Evolutionary conservation across 306 rosid species (phyloP).

Genomic region (Lathyrus sativus): DNA sequence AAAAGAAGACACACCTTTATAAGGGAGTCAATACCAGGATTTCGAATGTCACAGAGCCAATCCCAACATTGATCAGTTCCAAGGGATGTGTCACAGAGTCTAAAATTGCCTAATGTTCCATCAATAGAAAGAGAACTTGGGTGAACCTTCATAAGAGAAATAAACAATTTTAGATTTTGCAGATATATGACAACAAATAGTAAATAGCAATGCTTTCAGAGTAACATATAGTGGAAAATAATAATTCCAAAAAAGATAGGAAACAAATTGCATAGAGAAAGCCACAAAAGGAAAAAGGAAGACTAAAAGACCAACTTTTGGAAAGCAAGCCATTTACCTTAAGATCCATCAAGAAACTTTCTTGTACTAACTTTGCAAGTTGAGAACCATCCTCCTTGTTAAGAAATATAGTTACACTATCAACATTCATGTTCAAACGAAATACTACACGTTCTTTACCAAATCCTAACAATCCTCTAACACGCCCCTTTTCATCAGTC

Average conservation of each 20-base stretch:
- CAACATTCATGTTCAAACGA: constrained; percentile 83
- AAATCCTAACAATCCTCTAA: constrained; percentile 84
- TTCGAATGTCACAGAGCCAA: constrained; percentile 96
- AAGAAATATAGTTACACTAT: constrained; percentile 83
- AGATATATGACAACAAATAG: constrained; percentile 13
- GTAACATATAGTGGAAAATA: constrained; percentile 1
- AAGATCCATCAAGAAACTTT: constrained; percentile 78
- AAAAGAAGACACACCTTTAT: constrained; percentile 61
- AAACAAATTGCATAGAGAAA: constrained; percentile 15
- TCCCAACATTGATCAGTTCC: constrained; percentile 81
- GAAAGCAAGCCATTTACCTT: constrained; percentile 61
- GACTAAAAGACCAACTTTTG: neutral
- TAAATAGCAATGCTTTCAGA: constrained; percentile 3
- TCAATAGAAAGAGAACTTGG: constrained; percentile 92
- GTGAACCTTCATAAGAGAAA: constrained; percentile 65
- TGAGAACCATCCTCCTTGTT: constrained; percentile 94
- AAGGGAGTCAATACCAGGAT: constrained; percentile 94
- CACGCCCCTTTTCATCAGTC: constrained; percentile 67
- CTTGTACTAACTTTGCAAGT: constrained; percentile 88
- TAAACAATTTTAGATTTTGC: constrained; percentile 35
- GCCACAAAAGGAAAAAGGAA: constrained; percentile 9
- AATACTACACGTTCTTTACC: constrained; percentile 87
- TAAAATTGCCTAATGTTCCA: constrained; percentile 88
- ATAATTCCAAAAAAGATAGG: constrained; percentile 5
- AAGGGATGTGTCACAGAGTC: constrained; percentile 83